Percentiles rank a stretch among this genome's conserved stretches.
Evolutionary conservation across 371 early-diverging fungal genomes (phyloP).

Genomic region (Haplosporangium sp.): DNA sequence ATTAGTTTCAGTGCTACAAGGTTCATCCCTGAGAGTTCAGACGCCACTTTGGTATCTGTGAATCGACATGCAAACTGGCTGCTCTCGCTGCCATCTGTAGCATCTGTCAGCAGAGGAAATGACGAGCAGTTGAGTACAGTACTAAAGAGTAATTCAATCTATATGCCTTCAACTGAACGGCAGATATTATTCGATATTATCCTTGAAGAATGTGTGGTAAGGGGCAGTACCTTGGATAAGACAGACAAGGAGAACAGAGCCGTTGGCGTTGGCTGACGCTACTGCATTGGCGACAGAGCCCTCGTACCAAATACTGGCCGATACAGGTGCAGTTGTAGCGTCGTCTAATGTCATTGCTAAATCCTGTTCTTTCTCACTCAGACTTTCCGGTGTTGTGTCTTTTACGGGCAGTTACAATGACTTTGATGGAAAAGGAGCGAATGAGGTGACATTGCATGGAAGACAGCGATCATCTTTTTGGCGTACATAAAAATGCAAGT

Average conservation of each 20-base stretch:
- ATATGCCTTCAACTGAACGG: too few relatives aligned
- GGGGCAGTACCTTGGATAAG: slow-evolving; percentile 30
- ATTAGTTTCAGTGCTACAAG: slow-evolving; percentile 32
- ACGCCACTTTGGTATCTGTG: slow-evolving; percentile 6
- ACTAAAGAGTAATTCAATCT: too few relatives aligned
- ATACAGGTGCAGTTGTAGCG: neutral
- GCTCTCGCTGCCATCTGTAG: neutral
- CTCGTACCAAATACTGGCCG: slow-evolving; percentile 24
- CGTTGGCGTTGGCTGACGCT: slow-evolving; percentile 26
- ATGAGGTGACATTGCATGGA: neutral
- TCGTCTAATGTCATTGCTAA: slow-evolving; percentile 1
- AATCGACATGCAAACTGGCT: neutral
- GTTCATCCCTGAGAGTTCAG: slow-evolving; percentile 16
- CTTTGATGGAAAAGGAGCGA: too few relatives aligned
- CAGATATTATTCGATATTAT: too few relatives aligned
- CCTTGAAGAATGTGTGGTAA: neutral
- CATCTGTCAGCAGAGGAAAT: neutral
- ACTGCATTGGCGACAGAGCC: slow-evolving; percentile 50
- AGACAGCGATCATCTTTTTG: neutral
- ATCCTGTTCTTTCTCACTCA: neutral
- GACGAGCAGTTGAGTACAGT: neutral
- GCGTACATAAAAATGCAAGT: neutral
- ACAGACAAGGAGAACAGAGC: slow-evolving; percentile 45
- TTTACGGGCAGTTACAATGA: neutral
- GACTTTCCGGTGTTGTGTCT: neutral